Percentiles rank a stretch among this genome's conserved stretches.
These are phyloP conservation scores for Bolboschoenoplectus hybrid DNA, from an alignment of 202 grass and related monocot genomes.

Conservation along the genomic window DNA sequence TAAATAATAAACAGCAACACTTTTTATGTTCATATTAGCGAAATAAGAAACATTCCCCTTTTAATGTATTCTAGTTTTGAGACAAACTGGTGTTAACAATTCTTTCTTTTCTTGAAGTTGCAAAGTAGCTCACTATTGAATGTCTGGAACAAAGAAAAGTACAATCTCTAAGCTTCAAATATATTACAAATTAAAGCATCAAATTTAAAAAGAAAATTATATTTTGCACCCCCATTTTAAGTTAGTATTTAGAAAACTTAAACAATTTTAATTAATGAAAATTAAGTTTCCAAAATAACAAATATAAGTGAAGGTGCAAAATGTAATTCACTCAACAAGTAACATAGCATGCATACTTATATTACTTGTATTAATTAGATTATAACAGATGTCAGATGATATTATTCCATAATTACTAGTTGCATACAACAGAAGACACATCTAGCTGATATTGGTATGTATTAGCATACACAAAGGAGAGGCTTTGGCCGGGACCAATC, in stretches of 20 bases:
- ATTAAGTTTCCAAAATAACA: neutral
- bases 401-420: constrained; percentile 7
- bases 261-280: neutral
- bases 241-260: neutral
- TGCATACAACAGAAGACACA: constrained; percentile 50
- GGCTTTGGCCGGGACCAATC: constrained; percentile 39
- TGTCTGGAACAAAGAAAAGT: too few species aligned
- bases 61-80: too few species aligned
- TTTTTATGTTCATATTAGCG: too few species aligned
- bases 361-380: neutral
- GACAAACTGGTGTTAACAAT: too few species aligned
- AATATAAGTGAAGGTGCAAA: neutral
- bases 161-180: too few species aligned
- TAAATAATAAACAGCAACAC: too few species aligned
- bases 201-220: constrained; percentile 10
- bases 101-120: too few species aligned
- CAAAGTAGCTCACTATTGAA: too few species aligned
- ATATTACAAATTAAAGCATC: neutral
- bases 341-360: neutral
- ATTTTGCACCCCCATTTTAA: constrained; percentile 9
- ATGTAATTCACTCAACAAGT: neutral
- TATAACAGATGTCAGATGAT: neutral
- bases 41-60: too few species aligned
- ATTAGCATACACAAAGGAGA: constrained; percentile 72
- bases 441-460: constrained; percentile 45